Base-by-base conservation (phyloP, 805 yeast genomes). In the Yamadazyma kitorensis region DNA sequence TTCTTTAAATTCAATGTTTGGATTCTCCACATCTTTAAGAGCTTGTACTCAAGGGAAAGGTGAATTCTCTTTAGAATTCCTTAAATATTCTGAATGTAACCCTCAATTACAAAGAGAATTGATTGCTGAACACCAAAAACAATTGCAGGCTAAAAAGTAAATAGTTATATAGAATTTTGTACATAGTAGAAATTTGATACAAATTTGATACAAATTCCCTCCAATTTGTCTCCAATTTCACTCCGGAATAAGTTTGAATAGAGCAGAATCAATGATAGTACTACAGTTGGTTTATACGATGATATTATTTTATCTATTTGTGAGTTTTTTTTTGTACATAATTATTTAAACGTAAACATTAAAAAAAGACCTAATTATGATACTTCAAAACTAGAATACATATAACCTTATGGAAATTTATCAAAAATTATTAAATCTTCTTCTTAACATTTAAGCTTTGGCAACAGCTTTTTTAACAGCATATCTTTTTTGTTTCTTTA, bases 11-110 rank as follows among this genome's bases (percentile, higher is more conserved):
- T 78, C 86, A 43, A 79, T 93, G 87, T 93, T 93, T 61, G 98
- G 98, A 24, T 86, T 93, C 57, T 96, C 98, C 6, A 86, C 98
- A 6, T 78, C 86, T 17, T 73, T 93, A 56, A 83, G 99, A 72
- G 98, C 98, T 14, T 80, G 86, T 40, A 91, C 98, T 11, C 98
- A 93, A 66, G 99, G 99, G 66, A 93, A 93, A 61, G 98, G 99
- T 54, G 98, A 94, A 67, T 93, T 93, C 62, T 78, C 96, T 2
- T 74, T 93, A 61, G 99, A 93, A 61, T 93, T 93, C 70, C 82
- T 85, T 57, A 85, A 87, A 54, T 93, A 91, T 60, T 78, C 91
- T 32, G 96, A 95, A 47, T 84, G 94, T 33, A 76, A 94, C 30
- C 86, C 91, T 23, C 96, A 87, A 47, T 72, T 91, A 47, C 98